These are phyloP conservation scores for Candida montana DNA, from an alignment of 805 yeast genomes.

Conservation along the genomic window DNA sequence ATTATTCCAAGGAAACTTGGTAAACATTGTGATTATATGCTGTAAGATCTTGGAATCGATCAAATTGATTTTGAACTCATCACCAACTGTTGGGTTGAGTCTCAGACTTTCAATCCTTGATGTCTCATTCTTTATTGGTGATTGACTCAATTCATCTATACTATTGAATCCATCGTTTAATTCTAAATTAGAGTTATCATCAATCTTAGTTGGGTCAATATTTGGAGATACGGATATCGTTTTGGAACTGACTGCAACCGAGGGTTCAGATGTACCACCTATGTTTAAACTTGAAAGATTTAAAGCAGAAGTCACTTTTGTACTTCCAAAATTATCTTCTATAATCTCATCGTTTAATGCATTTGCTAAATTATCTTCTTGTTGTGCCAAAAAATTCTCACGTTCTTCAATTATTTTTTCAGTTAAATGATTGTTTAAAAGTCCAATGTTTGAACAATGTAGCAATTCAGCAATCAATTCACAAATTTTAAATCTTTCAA, in stretches of 20 bases:
- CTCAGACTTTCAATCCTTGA: slow-evolving; percentile 33
- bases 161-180: neutral
- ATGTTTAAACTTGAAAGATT: slow-evolving; percentile 22
- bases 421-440: slow-evolving; percentile 74
- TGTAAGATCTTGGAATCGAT: slow-evolving; percentile 57
- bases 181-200: neutral
- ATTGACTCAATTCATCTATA: neutral
- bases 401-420: slow-evolving; percentile 64
- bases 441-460: slow-evolving; percentile 94
- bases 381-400: slow-evolving; percentile 50
- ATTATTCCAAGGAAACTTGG: slow-evolving; percentile 76
- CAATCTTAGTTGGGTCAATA: slow-evolving; percentile 11
- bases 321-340: slow-evolving; percentile 1
- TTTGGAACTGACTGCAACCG: slow-evolving; percentile 24
- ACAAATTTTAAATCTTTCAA: slow-evolving; percentile 87
- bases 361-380: slow-evolving; percentile 21
- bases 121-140: neutral
- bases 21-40: slow-evolving; percentile 62
- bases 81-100: slow-evolving; percentile 60
- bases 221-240: slow-evolving; percentile 24
- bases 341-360: slow-evolving; percentile 25
- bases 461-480: slow-evolving; percentile 90
- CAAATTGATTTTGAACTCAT: slow-evolving; percentile 60
- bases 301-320: slow-evolving; percentile 3
- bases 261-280: slow-evolving; percentile 26